Evolutionary conservation across 208 protist species (phyloP), one percentile per base, ranked within the genome.

Genomic region (Porcisia deanei): DNA sequence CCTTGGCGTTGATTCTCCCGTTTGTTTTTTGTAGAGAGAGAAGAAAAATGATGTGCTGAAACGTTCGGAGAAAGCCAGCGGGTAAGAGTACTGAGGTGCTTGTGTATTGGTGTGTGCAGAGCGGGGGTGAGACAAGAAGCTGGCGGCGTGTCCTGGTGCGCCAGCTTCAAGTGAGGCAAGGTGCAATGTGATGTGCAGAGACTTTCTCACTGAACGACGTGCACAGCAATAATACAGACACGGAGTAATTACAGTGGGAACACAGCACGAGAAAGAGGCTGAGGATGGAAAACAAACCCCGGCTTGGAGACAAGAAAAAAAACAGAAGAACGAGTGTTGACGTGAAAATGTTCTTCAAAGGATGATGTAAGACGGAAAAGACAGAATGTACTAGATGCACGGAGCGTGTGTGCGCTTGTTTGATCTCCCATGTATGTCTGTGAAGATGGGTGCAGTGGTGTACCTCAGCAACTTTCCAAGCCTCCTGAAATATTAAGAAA

Each of bases 201-300:
- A 41, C 20, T 59, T 34, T 34, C 30, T 58, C 9, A 3, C 14
- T 37, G 25, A 18, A 20, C 20, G 39, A 30, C 5, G n/a, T 18
- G 47, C 66, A 71, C 47, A 39, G 22, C 30, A 57, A 41, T 39
- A 22, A 37, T 34, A 57, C 14, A 30, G 14, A 30, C 7, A 20
- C 6, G 45, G 37, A 67, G 45, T 30, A 67, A 67, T 67, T 9
- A 67, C 47, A 57, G 66, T 30, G 25, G 34, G 54, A 71, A 47
- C 43, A 71, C 1, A 41, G 55, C 52, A 12, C 20, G 41, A 39
- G 59, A 67, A 25, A 41, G 22, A 30, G 25, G 25, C 14, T 22
- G 20, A 49, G 45, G 12, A 67, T 25, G 45, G 39, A 49, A 43
- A 16, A 4, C 2, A 52, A 2, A 63, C 49, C 25, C 25, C 30